Conservation (phyloP, 108 stramenopile species). For the Discostella stelligeroides region DNA sequence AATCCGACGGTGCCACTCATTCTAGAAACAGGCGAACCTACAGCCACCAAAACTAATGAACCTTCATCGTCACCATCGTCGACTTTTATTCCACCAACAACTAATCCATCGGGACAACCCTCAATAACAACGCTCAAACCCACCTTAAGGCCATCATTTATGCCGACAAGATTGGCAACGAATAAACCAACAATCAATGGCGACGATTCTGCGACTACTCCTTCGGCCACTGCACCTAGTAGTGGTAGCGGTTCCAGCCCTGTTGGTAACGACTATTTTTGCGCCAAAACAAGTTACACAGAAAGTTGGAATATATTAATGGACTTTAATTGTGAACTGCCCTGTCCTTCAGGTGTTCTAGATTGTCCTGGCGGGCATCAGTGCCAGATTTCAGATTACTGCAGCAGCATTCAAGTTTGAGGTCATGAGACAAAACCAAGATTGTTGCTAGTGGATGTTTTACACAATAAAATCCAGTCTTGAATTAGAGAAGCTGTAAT, state of each 20-base stretch:
- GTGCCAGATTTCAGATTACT: constrained; percentile 27
- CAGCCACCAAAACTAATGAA: not conserved
- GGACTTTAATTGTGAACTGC: constrained; percentile 36
- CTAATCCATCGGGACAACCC: not conserved
- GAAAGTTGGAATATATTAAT: constrained; percentile 48
- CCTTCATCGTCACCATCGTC: constrained; percentile 7
- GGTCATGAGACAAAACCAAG: too few relatives aligned
- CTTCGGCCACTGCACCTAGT: not conserved
- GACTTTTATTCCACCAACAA: not conserved
- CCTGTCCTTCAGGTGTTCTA: constrained; percentile 24
- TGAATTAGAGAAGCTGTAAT: too few relatives aligned
- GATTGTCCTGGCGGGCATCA: constrained; percentile 41
- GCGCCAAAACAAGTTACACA: constrained; percentile 33
- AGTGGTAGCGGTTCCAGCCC: not conserved
- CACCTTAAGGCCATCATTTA: not conserved
- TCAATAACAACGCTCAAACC: constrained; percentile 10
- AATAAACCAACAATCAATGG: not conserved
- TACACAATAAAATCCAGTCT: too few relatives aligned
- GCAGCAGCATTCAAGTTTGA: not conserved
- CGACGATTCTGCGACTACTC: not conserved
- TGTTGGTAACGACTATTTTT: constrained; percentile 18
- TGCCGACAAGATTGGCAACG: constrained; percentile 3
- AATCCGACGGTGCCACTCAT: constrained; percentile 10
- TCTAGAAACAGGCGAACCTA: not conserved
- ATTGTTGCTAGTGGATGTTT: too few relatives aligned